phyloP scores from a whole-genome alignment of 306 rosid species.

The Trifolium subterraneum region DNA sequence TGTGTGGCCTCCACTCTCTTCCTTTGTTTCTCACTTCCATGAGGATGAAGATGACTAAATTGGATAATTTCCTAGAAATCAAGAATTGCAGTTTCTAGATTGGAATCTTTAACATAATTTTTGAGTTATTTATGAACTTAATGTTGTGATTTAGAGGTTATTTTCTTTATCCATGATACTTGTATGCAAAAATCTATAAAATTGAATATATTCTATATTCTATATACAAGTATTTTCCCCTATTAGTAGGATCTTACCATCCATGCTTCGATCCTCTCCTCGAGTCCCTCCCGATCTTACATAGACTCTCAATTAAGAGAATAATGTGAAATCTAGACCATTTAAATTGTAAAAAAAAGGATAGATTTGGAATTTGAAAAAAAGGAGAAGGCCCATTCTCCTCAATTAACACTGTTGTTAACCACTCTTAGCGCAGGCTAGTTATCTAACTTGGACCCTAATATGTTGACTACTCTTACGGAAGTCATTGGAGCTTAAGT shows the following conservation, averaged over 20 bases:
- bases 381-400: too few relatives aligned
- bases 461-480: not conserved
- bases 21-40: not conserved
- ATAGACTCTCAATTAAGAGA: not conserved
- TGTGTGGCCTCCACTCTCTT: too few relatives aligned
- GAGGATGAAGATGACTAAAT: not conserved
- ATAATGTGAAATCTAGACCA: too few relatives aligned
- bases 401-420: not conserved
- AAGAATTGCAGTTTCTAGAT: not conserved
- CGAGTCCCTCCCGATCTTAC: not conserved
- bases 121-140: not conserved
- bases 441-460: not conserved
- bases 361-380: too few relatives aligned
- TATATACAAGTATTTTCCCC: too few relatives aligned
- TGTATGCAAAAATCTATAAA: not conserved
- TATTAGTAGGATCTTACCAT: not conserved
- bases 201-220: too few relatives aligned
- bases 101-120: not conserved
- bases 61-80: not conserved
- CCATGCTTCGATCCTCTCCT: not conserved
- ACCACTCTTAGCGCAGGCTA: not conserved
- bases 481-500: conserved; percentile 11
- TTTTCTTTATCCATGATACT: not conserved
- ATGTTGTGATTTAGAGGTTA: not conserved
- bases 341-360: too few relatives aligned